phyloP scores from a whole-genome alignment of 1,284 basidiomycete species.

The Cutaneotrichosporon arboriforme region DNA sequence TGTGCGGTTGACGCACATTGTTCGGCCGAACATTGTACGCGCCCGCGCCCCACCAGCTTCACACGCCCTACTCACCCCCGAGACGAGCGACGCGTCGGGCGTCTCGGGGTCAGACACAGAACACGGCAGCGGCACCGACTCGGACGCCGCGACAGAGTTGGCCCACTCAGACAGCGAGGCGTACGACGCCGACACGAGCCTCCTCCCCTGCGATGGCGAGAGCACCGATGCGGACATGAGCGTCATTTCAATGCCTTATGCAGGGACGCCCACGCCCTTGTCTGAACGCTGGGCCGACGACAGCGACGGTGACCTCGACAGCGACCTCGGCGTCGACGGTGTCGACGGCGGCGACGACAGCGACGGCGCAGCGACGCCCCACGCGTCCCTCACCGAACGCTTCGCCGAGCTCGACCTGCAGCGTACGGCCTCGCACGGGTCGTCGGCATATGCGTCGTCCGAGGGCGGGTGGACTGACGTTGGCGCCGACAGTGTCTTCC shows the following conservation, averaged over 20 bases:
- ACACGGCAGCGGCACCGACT: neutral
- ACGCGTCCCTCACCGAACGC: constrained; percentile 2
- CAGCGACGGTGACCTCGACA: too few species aligned
- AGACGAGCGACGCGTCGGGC: constrained; percentile 35
- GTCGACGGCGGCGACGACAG: too few species aligned
- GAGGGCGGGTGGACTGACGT: constrained; percentile 34
- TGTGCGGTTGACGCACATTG: constrained; percentile 44
- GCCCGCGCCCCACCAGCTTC: constrained; percentile 9
- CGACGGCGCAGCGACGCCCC: constrained; percentile 1
- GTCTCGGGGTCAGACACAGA: constrained; percentile 21
- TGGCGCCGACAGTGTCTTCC: constrained; percentile 8
- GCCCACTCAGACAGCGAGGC: constrained; percentile 17
- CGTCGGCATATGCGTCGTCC: constrained; percentile 40
- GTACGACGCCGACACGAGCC: constrained; percentile 6
- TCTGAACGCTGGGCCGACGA: constrained; percentile 1
- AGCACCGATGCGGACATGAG: neutral
- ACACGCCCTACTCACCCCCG: constrained; percentile 36
- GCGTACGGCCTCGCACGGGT: constrained; percentile 16
- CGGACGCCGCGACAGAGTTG: constrained; percentile 14
- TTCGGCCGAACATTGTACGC: constrained; percentile 32
- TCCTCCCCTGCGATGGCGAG: constrained; percentile 5
- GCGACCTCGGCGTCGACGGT: too few species aligned
- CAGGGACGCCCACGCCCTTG: neutral
- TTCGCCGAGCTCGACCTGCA: constrained; percentile 10
- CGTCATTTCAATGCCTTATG: neutral